Base-by-base conservation (phyloP, 2,329 filamentous ascomycete genomes). In the Cladosporium cucumerinum region DNA sequence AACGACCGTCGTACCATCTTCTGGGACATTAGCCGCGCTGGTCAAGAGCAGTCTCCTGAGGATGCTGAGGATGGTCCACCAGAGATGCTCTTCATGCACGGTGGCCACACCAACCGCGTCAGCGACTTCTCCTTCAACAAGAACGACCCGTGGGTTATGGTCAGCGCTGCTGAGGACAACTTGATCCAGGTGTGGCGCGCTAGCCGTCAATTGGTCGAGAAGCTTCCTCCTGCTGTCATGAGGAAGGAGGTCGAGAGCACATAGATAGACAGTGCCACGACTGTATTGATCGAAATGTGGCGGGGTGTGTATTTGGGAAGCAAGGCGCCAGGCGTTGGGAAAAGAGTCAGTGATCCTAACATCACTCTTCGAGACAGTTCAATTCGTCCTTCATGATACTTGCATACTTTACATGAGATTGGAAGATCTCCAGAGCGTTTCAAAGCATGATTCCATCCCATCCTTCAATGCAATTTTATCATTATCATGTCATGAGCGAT, bases 11-110 rank as follows among this genome's bases (percentile, higher is more conserved):
- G 96, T 70, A 90, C 99, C 69, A 90, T 96, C 76, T 95, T 98
- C 81, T 99, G 95, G 95, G 95, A 99, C 76, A 83, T 98, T 52
- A 93, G 92, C 72, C 87, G 90, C 63, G 90, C 96, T 52, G 95
- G 96, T 57, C 92, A 96, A 74, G 95, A 99, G 80, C 95, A 98
- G 78, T 89, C 91, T 12, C 92, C 93, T 2, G 96, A 99, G 70
- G 95, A 99, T 77, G 89, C 90, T 58, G 94, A 98, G 71, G 95
- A 99, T 75, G 95, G 95, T 0, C 91, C 93, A 1, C 94, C 95
- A 60, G 95, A 99, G 79, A 83, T 99, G 90, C 82, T 99, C 1
- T 99, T 99, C 80, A 98, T 99, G 93, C 95, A 99, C 74, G 95
- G 95, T 67, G 95, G 95, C 34, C 96, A 99, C 81, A 99, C 95